Base-by-base conservation (phyloP, 371 early-diverging fungal species). In the Mucor piriformis region DNA sequence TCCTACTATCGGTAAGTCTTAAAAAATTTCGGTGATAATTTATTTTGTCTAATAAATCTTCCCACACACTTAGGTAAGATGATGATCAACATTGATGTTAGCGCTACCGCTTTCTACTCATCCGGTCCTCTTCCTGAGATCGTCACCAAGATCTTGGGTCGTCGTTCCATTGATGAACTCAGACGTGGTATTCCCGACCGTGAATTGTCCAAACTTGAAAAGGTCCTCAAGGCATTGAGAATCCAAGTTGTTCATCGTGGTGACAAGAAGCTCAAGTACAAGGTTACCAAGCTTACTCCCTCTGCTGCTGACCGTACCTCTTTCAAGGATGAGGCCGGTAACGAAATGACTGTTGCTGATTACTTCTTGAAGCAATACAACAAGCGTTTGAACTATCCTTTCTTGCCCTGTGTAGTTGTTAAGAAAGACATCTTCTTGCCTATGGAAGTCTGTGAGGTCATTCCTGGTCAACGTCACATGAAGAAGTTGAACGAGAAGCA, bases 361-460 rank as follows among this genome's bases (percentile, higher is more conserved):
- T 98, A 96, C 73, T 96, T 95, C 61, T 48, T 63, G 46, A 70
- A 74, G 44, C 89, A 86, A 47, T 95, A 96, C 74, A 84, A 84
- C 66, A 70, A 81, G 42, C 73, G 74, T 24, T 74, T 98, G 18
- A 60, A 69, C 56, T 96, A 81, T 62, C 90, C 95, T 8, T 81
- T 85, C 67, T 72, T 97, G 54, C 97, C 97, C 8, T 97, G 97
- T 63, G 76, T 95, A n/a, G 86, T 89, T 35, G 92, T 92, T 20
- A 74, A 73, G 43, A 76, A 76, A 25, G 76, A 76, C 6, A 72
- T 82, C 33, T 86, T 79, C 63, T 72, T 97, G 38, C 97, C 98
- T 32, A 84, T 97, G 81, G 97, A 98, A 76, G 84, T 95, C 37
- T 96, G 97, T 80, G 83, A 86, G 29, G 77, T 97, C 20, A 70